Evolutionary conservation across 805 yeast species (phyloP).

Genomic region (Myxozyma lipomycoides): DNA sequence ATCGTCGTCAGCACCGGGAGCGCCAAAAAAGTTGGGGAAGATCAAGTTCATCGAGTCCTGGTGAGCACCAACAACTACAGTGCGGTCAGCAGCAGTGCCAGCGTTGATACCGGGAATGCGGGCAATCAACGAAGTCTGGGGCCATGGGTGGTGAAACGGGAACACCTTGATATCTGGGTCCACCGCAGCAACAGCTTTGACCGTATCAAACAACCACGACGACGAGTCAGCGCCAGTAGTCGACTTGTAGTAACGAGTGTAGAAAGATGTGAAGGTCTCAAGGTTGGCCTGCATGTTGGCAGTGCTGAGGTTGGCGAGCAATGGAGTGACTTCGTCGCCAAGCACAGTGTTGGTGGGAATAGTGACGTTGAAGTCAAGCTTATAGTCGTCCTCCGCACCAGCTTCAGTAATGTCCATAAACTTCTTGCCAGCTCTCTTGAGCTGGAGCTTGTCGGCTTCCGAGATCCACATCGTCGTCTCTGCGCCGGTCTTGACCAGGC

Average conservation of each 20-base stretch:
- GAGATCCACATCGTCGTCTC: slow-evolving; percentile 33
- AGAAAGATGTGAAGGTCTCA: slow-evolving; percentile 62
- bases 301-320: slow-evolving; percentile 46
- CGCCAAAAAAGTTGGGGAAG: slow-evolving; percentile 61
- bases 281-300: slow-evolving; percentile 51
- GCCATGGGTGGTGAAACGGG: slow-evolving; percentile 67
- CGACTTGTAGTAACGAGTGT: slow-evolving; percentile 72
- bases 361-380: slow-evolving; percentile 36
- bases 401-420: slow-evolving; percentile 26
- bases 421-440: slow-evolving; percentile 36
- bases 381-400: slow-evolving; percentile 1
- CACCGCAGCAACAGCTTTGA: slow-evolving; percentile 37
- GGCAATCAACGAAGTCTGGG: slow-evolving; percentile 71
- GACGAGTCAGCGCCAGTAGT: slow-evolving; percentile 68
- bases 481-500: slow-evolving; percentile 25
- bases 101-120: slow-evolving; percentile 50
- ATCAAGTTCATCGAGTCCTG: slow-evolving; percentile 77
- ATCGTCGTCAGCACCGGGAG: slow-evolving; percentile 96
- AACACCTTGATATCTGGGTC: slow-evolving; percentile 43
- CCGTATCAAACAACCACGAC: slow-evolving; percentile 56
- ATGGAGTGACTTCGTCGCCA: slow-evolving; percentile 40
- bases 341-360: slow-evolving; percentile 52
- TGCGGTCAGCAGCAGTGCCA: slow-evolving; percentile 40
- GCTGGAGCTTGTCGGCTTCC: slow-evolving; percentile 45
- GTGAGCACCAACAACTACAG: slow-evolving; percentile 82